A percentile compares a stretch with the other conserved stretches of the same genome.
Evolutionary conservation across 23 red algal genomes (phyloP).

Genomic region (Gracilaria vermiculophylla): DNA sequence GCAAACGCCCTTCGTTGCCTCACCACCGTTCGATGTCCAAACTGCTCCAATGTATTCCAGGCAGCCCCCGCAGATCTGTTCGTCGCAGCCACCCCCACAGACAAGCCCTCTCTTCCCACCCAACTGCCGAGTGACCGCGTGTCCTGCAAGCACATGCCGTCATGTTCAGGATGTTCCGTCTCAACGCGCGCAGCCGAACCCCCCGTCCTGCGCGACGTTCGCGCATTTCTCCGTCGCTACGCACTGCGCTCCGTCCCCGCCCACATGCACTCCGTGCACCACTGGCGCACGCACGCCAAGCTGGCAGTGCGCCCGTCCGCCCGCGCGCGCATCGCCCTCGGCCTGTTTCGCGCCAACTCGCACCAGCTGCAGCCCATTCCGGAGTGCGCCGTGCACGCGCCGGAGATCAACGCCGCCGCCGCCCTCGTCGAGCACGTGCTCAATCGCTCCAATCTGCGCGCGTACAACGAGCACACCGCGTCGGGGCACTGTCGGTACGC

Average conservation of each 20-base stretch:
- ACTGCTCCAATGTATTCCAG: constrained; percentile 4
- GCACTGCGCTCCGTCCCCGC: neutral
- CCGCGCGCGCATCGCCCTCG: constrained; percentile 6
- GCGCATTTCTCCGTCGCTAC: constrained; percentile 8
- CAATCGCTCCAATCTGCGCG: neutral
- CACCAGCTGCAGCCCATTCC: constrained; percentile 67
- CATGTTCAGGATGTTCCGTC: constrained; percentile 42
- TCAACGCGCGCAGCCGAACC: neutral
- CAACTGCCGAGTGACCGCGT: constrained; percentile 4
- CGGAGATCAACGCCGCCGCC: constrained; percentile 49
- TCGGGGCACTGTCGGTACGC: constrained; percentile 64
- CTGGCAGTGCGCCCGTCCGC: constrained; percentile 48
- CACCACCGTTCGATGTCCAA: constrained; percentile 8
- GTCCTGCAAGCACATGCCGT: constrained; percentile 8
- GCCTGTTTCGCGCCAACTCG: constrained; percentile 40
- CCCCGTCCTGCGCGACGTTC: constrained; percentile 2
- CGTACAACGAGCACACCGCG: constrained; percentile 61
- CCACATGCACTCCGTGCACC: constrained; percentile 1
- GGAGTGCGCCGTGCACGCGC: constrained; percentile 57
- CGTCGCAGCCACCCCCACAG: neutral
- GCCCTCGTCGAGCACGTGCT: constrained; percentile 1
- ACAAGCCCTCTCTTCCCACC: neutral
- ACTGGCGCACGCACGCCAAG: constrained; percentile 77
- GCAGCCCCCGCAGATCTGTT: constrained; percentile 5
- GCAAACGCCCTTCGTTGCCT: constrained; percentile 13